These are phyloP conservation scores for Serendipita sp. DNA, from an alignment of 768 basidiomycete genomes.

Conservation along the genomic window DNA sequence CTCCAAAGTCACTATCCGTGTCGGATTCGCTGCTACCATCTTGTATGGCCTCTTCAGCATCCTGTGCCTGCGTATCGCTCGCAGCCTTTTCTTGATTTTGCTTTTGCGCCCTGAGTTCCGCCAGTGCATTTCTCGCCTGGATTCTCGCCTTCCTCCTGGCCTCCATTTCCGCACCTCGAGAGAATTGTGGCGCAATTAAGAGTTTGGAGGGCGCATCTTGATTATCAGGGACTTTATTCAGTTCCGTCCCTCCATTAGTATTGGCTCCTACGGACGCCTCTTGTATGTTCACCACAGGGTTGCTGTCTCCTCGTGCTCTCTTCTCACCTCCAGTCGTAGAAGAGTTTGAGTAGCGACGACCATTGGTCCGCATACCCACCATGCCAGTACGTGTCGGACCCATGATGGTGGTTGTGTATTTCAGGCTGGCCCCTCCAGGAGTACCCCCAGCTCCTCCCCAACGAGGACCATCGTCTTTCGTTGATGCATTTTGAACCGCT, in stretches of 20 bases:
- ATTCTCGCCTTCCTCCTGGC: constrained; percentile 49
- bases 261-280: constrained; percentile 2
- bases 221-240: neutral
- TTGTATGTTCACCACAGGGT: neutral
- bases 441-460: constrained; percentile 21
- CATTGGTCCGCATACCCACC: constrained; percentile 61
- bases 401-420: constrained; percentile 83
- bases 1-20: constrained; percentile 24
- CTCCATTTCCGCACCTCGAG: constrained; percentile 78
- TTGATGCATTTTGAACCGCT: neutral
- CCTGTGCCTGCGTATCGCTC: neutral
- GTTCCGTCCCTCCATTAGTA: neutral
- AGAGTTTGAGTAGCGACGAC: constrained; percentile 32
- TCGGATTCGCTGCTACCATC: constrained; percentile 12
- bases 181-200: constrained; percentile 48
- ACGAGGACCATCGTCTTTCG: constrained; percentile 25
- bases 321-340: neutral
- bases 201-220: neutral
- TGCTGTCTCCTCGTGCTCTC: neutral
- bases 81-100: constrained; percentile 10
- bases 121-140: constrained; percentile 25
- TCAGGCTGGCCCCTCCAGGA: constrained; percentile 42
- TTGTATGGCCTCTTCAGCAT: neutral
- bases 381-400: constrained; percentile 51
- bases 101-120: constrained; percentile 9